Percentiles rank a stretch among this genome's conserved stretches.
These are phyloP conservation scores for Paramecium sonneborni DNA, from an alignment of 73 alveolate genomes.

Conservation along the genomic window DNA sequence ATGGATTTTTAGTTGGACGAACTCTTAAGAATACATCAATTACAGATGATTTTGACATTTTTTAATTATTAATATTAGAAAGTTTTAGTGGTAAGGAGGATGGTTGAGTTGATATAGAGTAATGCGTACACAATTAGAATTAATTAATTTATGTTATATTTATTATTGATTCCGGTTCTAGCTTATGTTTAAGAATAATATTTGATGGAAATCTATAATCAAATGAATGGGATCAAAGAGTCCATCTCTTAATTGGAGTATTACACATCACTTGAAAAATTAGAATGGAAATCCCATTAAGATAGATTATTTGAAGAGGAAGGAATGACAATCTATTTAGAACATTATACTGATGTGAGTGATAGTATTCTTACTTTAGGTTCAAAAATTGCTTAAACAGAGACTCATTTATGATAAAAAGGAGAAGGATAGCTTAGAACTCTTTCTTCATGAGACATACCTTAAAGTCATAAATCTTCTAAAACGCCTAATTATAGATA, in stretches of 20 bases:
- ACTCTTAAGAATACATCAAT: slow-evolving; percentile 81
- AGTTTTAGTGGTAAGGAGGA: neutral
- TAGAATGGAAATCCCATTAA: neutral
- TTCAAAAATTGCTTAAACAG: neutral
- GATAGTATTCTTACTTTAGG: slow-evolving; percentile 31
- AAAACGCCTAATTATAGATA: slow-evolving; percentile 11
- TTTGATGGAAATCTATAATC: neutral
- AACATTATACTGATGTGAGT: slow-evolving; percentile 31
- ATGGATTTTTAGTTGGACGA: slow-evolving; percentile 77
- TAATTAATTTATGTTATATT: neutral
- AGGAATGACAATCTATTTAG: neutral
- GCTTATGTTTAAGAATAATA: neutral
- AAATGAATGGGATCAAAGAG: neutral
- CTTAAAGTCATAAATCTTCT: neutral
- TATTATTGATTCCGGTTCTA: neutral
- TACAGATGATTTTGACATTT: slow-evolving; percentile 65
- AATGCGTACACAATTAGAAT: neutral
- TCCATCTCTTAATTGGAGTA: slow-evolving; percentile 12
- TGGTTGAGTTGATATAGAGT: neutral
- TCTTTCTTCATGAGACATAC: neutral
- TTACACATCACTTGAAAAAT: slow-evolving; percentile 9
- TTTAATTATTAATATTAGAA: neutral
- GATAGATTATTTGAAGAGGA: slow-evolving; percentile 38
- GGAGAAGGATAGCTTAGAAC: neutral
- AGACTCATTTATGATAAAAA: neutral